Evolutionary conservation across 2,329 filamentous ascomycete genomes (phyloP).

Genomic region (Coniochaeta prunicola): DNA sequence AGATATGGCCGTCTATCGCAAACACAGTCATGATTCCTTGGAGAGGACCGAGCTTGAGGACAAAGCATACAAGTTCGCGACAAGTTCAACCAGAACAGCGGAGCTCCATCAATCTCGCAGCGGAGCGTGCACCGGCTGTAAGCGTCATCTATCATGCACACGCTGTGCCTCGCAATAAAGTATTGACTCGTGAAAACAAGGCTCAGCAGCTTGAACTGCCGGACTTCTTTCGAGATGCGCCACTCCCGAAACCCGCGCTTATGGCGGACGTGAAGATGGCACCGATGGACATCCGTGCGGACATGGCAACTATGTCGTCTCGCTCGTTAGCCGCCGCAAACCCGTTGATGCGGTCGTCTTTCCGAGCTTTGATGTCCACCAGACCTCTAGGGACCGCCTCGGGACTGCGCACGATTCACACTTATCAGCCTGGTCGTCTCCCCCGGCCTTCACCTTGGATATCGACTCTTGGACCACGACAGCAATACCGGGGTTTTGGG

Average conservation of each 20-base stretch:
- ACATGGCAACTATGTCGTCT: slow-evolving; percentile 12
- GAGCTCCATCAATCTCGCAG: not conserved
- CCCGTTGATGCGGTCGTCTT: slow-evolving; percentile 16
- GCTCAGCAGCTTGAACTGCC: slow-evolving; percentile 19
- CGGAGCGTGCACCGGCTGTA: not conserved
- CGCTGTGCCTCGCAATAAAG: not conserved
- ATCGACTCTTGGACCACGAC: slow-evolving; percentile 6
- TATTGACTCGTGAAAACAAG: not conserved
- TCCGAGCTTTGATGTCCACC: slow-evolving; percentile 11
- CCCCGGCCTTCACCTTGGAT: slow-evolving; percentile 8
- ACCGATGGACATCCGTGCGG: slow-evolving; percentile 12
- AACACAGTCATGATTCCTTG: slow-evolving; percentile 30
- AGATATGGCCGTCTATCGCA: slow-evolving; percentile 38
- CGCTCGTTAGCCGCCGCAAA: slow-evolving; percentile 15
- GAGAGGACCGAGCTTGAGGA: slow-evolving; percentile 13
- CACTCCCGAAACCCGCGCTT: slow-evolving; percentile 15
- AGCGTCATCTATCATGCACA: not conserved
- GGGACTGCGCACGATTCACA: slow-evolving; percentile 16
- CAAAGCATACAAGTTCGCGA: slow-evolving; percentile 2
- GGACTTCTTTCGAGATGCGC: slow-evolving; percentile 24
- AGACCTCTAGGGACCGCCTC: slow-evolving; percentile 12
- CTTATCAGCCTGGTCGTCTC: slow-evolving; percentile 13
- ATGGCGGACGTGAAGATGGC: slow-evolving; percentile 17
- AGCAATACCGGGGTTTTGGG: slow-evolving; percentile 13
- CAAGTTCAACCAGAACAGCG: not conserved